phyloP scores from a whole-genome alignment of 176 grass and related monocot species.

The Oryza officinalis region DNA sequence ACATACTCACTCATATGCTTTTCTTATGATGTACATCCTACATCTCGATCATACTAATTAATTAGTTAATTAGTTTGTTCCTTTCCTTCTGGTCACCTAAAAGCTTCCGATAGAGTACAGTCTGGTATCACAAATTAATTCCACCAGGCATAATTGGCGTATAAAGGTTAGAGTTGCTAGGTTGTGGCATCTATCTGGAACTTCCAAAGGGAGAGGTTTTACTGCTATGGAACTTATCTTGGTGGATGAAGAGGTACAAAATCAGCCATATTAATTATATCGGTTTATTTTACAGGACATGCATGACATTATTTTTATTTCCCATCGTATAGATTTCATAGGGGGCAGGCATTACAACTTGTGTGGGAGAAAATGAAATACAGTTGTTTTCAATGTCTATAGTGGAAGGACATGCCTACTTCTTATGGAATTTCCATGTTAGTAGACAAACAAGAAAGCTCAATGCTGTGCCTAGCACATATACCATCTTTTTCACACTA shows the following conservation, averaged over 20 bases:
- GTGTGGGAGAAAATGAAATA: not conserved
- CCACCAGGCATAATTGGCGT: not conserved
- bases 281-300: not conserved
- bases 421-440: not conserved
- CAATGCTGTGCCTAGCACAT: not conserved
- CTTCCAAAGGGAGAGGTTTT: not conserved
- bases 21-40: not conserved
- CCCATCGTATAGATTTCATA: not conserved
- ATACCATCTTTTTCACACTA: not conserved
- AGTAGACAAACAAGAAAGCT: not conserved
- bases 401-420: not conserved
- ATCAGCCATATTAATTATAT: not conserved
- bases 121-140: not conserved
- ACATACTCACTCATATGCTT: not conserved
- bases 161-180: not conserved
- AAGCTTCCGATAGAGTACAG: not conserved
- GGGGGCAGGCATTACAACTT: not conserved
- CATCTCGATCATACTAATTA: too few relatives aligned
- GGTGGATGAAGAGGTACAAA: conserved; percentile 1
- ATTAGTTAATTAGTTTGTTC: too few relatives aligned
- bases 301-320: not conserved
- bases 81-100: not conserved
- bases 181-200: not conserved
- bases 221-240: not conserved
- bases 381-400: not conserved